Evolutionary conservation across 75 land plant species (phyloP), one percentile per base, ranked within the genome.

Genomic region (Isoetes taiwanensis): DNA sequence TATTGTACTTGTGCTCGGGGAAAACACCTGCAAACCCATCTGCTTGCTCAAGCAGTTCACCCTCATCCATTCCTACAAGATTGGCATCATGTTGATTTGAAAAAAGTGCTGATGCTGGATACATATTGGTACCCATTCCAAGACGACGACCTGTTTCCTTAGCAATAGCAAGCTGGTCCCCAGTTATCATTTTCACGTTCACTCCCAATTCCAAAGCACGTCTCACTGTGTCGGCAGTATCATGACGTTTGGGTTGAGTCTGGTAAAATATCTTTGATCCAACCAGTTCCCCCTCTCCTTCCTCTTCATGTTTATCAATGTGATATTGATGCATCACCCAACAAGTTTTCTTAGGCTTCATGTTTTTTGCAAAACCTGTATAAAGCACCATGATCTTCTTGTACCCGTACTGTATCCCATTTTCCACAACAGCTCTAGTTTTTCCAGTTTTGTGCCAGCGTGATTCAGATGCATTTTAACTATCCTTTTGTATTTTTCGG

Each of bases 71-170:
- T 19, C 64, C 70, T 0, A 28, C 53, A 21, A 53, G 39, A 32
- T 8, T 17, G 19, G 2, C 32, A 17, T 34, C 66, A 31, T 31
- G 28, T 1, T 40, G 33, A 21, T 74, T 64, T 1, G 62, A 54
- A 41, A 70, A 70, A 20, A 70, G 39, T 46, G 59, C 68, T 11
- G 67, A 54, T 9, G 65, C 41, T 28, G 72, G 72, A 31, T 70
- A 70, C 43, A 70, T 70, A 41, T 67, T 67, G 23, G 69, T 59
- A 17, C 72, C 72, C 72, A 70, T 70, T 23, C 72, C 72, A 17
- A 70, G 59, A 6, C 72, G 43, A 14, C 72, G 30, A 1, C 57
- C 72, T 16, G 72, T 70, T 38, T 70, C 72, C 32, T 70, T 70
- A 12, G 72, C 72, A 25, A 70, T 70, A 6, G 72, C 72, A 4